Conservation (phyloP, 2,329 filamentous ascomycete genomes). For the Pestalotiopsis sp. region DNA sequence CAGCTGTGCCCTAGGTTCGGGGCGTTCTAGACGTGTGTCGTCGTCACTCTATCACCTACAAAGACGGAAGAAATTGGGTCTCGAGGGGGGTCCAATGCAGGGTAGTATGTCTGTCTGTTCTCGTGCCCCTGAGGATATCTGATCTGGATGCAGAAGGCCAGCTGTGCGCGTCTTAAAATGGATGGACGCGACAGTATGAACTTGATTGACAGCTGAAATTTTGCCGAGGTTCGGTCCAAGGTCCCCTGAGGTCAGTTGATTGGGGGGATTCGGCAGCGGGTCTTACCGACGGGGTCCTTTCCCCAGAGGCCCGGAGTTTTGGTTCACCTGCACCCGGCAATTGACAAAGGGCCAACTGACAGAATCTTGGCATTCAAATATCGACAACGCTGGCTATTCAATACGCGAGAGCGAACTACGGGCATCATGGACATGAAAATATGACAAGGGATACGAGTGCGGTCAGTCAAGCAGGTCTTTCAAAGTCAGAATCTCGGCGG, state of each 20-base stretch:
- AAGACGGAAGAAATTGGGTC: background rate
- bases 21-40: background rate
- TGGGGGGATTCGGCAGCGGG: background rate
- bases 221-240: conserved; percentile 11
- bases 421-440: no score
- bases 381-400: no score
- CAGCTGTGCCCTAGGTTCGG: background rate
- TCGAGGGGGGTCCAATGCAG: background rate
- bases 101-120: background rate
- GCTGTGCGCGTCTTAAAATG: background rate
- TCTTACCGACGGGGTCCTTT: conserved; percentile 4
- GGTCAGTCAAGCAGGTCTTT: background rate
- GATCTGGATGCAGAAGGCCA: background rate
- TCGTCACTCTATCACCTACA: background rate
- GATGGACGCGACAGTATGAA: background rate
- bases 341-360: background rate
- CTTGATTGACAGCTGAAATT: conserved; percentile 5
- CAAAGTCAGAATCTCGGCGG: background rate
- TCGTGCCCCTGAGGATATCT: background rate
- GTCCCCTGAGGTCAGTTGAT: background rate
- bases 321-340: conserved; percentile 2
- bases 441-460: no score
- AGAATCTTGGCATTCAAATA: background rate
- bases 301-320: conserved; percentile 4
- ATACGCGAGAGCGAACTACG: no score